A percentile compares a stretch with the other conserved stretches of the same genome.
These are phyloP conservation scores for Candida nemodendra DNA, from an alignment of 805 yeast genomes.

Conservation along the genomic window DNA sequence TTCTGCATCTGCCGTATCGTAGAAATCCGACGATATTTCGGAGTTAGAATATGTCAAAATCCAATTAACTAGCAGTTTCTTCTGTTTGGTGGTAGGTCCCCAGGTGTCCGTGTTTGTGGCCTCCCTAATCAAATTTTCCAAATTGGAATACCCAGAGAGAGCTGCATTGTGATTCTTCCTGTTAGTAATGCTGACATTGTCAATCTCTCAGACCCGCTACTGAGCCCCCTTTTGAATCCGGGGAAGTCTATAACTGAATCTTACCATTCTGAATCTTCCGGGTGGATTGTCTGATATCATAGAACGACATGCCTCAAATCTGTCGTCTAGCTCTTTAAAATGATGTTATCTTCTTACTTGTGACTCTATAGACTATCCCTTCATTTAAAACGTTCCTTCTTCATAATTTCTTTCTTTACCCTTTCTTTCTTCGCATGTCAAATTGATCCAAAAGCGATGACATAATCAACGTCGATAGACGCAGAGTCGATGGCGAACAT, in stretches of 20 bases:
- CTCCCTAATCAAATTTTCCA: conserved; percentile 37
- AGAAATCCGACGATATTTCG: conserved; percentile 13
- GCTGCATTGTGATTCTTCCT: conserved; percentile 13
- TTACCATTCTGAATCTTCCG: conserved; percentile 37
- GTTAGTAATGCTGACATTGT: conserved; percentile 12
- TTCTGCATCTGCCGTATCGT: conserved; percentile 6
- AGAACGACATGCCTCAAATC: conserved; percentile 25
- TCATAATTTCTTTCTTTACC: too few relatives aligned
- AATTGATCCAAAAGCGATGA: too few relatives aligned
- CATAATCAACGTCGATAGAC: too few relatives aligned
- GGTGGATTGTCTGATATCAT: conserved; percentile 29
- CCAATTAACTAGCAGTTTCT: conserved; percentile 31
- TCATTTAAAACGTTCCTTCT: too few relatives aligned
- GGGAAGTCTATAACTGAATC: conserved; percentile 9
- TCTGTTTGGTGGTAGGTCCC: conserved; percentile 50
- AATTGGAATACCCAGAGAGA: conserved; percentile 29
- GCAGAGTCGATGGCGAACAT: too few relatives aligned
- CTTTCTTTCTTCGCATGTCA: too few relatives aligned
- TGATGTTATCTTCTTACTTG: too few relatives aligned
- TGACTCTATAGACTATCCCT: too few relatives aligned
- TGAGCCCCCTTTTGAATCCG: conserved; percentile 1
- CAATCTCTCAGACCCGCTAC: not conserved
- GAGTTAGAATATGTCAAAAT: conserved; percentile 16
- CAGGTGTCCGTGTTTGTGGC: conserved; percentile 52
- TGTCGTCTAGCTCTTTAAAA: too few relatives aligned